Evolutionary conservation across 352 stramenopile genomes (phyloP), one percentile per base, ranked within the genome.

Genomic region (Globisporangium perplexum): DNA sequence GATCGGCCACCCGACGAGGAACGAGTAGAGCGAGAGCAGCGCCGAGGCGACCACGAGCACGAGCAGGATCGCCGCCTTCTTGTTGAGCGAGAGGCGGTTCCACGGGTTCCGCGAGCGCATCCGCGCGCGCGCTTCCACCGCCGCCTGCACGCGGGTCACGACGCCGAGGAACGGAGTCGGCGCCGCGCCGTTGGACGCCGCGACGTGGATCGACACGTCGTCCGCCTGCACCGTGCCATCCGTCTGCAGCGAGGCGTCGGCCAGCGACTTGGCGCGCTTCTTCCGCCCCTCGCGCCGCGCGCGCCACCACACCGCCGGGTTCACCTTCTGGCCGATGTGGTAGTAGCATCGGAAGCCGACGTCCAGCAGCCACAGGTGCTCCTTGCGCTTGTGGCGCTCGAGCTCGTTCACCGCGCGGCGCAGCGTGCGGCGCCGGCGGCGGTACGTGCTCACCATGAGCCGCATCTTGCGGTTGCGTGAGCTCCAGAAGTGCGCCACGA

Each of bases 391-490:
- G 54, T 83, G 67, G n/a, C 65, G 71, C 48, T 85, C 65, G 20
- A 90, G 61, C 20, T 62, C 55, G 30, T 63, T 67, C 28, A 90
- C 59, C 10, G 75, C 73, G 30, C 78, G 78, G 20, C 61, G 69
- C 46, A 90, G 65, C 18, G 63, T 71, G 26, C 81, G 78, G 24
- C 77, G 74, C 0, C 66, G 66, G 18, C 81, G 78, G 17, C 81
- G 78, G 58, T 92, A 92, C 39, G 87, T 86, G 59, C 74, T 87
- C 17, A 92, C 79, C 30, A 90, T 69, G 17, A 70, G 54, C 26
- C 81, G 81, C 81, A 92, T 90, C 61, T 87, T 81, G 33, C 46
- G 65, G 60, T 92, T 92, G 31, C 81, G 75, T 22, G 72, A 87
- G 65, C 78, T 90, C 77, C 78, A 92, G 57, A 87, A 92, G 55